Conservation (phyloP, 805 yeast genomes). For the Saccharomycopsis guyanensis region DNA sequence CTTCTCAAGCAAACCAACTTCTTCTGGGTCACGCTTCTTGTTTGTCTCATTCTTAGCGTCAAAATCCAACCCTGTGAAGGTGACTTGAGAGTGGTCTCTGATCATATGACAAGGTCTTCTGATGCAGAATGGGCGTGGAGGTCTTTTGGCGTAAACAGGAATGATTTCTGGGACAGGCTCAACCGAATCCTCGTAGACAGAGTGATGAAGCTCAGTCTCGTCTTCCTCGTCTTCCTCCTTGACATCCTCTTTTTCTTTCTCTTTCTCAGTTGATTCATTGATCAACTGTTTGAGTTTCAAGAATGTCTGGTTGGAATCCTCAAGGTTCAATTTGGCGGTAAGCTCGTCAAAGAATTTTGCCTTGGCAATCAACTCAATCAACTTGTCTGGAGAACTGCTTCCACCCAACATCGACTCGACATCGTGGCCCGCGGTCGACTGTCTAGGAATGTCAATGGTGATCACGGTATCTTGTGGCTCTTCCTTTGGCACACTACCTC, state of each 20-base stretch:
- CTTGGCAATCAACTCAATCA: background rate
- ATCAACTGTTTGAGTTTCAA: background rate
- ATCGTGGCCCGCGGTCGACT: constrained; percentile 1
- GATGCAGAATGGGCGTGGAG: no score
- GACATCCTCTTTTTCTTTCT: background rate
- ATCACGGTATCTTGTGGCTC: background rate
- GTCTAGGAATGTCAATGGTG: constrained; percentile 1
- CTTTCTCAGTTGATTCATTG: background rate
- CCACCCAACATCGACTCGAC: background rate
- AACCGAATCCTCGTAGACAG: background rate
- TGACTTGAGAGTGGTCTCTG: no score
- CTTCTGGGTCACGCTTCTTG: no score
- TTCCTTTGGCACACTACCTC: background rate
- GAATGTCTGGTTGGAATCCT: background rate
- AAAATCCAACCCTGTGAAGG: no score
- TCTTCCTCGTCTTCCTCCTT: background rate
- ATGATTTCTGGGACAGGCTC: no score
- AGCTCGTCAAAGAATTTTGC: constrained; percentile 1
- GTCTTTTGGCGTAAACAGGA: no score
- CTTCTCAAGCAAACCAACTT: no score
- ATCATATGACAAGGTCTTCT: no score
- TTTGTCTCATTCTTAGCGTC: background rate
- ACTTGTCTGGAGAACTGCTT: background rate
- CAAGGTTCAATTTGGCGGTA: background rate
- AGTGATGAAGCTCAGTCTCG: background rate